Evolutionary conservation across 345 rosid genomes (phyloP).

Genomic region (Populus simonii): DNA sequence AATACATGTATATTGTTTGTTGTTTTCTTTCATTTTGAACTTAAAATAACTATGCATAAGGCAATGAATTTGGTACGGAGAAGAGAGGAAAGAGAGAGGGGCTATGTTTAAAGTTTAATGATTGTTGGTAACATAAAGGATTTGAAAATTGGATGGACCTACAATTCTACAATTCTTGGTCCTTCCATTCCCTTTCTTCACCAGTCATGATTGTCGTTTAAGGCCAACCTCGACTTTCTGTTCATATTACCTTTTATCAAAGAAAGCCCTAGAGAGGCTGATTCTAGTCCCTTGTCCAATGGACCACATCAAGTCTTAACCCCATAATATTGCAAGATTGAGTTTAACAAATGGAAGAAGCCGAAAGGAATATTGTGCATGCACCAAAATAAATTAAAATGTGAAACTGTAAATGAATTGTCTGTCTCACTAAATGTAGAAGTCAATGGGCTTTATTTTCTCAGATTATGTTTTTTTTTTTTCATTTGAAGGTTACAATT

Average conservation of each 20-base stretch:
- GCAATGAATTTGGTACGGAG: neutral
- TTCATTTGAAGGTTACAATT: neutral
- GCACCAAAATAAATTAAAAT: too few relatives aligned
- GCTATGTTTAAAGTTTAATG: conserved; percentile 15
- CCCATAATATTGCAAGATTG: neutral
- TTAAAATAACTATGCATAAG: neutral
- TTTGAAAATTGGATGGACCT: conserved; percentile 19
- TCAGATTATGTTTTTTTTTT: neutral
- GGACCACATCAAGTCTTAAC: neutral
- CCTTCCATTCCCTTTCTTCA: conserved; percentile 9
- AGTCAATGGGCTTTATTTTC: neutral
- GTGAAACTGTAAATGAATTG: neutral
- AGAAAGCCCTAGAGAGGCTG: neutral
- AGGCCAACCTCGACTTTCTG: neutral
- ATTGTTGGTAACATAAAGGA: conserved; percentile 20
- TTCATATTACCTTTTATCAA: neutral
- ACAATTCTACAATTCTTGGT: conserved; percentile 8
- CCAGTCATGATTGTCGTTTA: conserved; percentile 24
- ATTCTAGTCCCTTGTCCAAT: neutral
- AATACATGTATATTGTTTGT: neutral
- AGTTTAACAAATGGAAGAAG: neutral
- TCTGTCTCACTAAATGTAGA: neutral
- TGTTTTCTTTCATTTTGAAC: neutral
- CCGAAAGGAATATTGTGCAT: neutral
- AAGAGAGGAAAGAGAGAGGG: neutral